These are phyloP conservation scores for Nitzschia sp. DNA, from an alignment of 108 stramenopile species.

Conservation along the genomic window DNA sequence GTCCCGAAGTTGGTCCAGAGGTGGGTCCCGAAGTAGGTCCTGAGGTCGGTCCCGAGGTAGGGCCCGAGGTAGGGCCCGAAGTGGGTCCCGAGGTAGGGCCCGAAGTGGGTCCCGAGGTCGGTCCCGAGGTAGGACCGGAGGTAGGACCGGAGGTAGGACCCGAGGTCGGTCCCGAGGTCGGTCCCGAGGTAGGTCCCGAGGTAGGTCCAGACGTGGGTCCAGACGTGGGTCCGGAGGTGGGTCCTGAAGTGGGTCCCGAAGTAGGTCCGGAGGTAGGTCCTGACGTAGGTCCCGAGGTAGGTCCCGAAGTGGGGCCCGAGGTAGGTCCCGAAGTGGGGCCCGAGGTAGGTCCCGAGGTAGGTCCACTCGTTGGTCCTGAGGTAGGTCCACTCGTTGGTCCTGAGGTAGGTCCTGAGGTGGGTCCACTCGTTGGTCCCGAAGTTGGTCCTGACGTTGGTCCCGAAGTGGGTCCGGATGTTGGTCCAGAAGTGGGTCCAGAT, in stretches of 20 bases:
- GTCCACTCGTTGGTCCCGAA: constrained; percentile 22
- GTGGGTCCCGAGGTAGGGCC: constrained; percentile 14
- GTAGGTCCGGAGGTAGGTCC: constrained; percentile 23
- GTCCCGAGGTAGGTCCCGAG: neutral
- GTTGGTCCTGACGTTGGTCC: too few relatives aligned
- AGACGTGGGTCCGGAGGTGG: constrained; percentile 4
- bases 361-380: neutral
- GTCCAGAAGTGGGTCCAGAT: too few relatives aligned
- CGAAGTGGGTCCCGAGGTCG: neutral
- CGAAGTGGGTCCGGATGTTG: too few relatives aligned
- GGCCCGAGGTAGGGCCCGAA: constrained; percentile 13
- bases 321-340: neutral
- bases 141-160: neutral
- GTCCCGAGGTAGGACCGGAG: constrained; percentile 1
- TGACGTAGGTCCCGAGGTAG: constrained; percentile 4
- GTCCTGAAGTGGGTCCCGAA: constrained; percentile 14
- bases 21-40: constrained; percentile 13
- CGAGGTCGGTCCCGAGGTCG: constrained; percentile 6
- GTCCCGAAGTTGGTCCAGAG: neutral
- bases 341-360: constrained; percentile 1
- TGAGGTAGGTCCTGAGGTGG: constrained; percentile 5
- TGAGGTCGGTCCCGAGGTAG: constrained; percentile 16
- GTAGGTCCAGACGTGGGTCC: constrained; percentile 10
- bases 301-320: constrained; percentile 2
- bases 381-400: constrained; percentile 10